Evolutionary conservation across 352 stramenopile species (phyloP).

Genomic region (Globisporangium uncinulatum): DNA sequence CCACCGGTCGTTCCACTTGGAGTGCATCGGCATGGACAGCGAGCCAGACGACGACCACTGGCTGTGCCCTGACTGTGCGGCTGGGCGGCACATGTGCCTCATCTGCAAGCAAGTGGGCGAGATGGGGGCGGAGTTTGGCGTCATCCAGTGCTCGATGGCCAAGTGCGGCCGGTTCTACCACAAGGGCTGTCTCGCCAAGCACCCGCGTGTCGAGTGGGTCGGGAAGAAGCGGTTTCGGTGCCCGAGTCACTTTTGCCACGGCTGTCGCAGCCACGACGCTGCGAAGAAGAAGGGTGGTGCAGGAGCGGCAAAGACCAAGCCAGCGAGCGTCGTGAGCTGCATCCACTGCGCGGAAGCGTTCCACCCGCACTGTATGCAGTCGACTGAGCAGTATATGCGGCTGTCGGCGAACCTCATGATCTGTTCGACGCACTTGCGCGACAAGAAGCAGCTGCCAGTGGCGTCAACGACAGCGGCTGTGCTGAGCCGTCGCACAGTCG

Average conservation of each 20-base stretch:
- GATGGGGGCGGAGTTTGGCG: constrained; percentile 86
- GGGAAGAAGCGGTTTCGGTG: constrained; percentile 88
- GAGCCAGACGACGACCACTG: constrained; percentile 85
- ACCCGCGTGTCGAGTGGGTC: constrained; percentile 78
- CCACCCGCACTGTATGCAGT: constrained; percentile 75
- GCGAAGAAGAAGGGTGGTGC: constrained; percentile 10
- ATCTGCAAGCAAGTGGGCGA: constrained; percentile 89
- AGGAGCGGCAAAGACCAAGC: constrained; percentile 31
- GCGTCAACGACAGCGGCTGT: neutral
- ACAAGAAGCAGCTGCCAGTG: constrained; percentile 23
- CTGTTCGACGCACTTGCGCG: constrained; percentile 74
- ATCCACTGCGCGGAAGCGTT: constrained; percentile 85
- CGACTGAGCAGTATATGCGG: constrained; percentile 70
- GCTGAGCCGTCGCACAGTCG: neutral
- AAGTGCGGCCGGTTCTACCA: constrained; percentile 94
- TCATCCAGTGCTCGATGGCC: constrained; percentile 87
- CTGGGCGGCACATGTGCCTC: constrained; percentile 89
- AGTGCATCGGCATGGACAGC: constrained; percentile 84
- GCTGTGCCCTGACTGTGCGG: constrained; percentile 87
- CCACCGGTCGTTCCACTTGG: constrained; percentile 91
- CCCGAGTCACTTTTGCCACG: constrained; percentile 87
- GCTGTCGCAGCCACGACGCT: constrained; percentile 31
- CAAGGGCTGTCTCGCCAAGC: constrained; percentile 76
- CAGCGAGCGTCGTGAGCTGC: constrained; percentile 58
- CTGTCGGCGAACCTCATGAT: constrained; percentile 87